Evolutionary conservation across 23 red algal genomes (phyloP), one percentile per base, ranked within the genome.

Genomic region (Pyropia haitanensis): DNA sequence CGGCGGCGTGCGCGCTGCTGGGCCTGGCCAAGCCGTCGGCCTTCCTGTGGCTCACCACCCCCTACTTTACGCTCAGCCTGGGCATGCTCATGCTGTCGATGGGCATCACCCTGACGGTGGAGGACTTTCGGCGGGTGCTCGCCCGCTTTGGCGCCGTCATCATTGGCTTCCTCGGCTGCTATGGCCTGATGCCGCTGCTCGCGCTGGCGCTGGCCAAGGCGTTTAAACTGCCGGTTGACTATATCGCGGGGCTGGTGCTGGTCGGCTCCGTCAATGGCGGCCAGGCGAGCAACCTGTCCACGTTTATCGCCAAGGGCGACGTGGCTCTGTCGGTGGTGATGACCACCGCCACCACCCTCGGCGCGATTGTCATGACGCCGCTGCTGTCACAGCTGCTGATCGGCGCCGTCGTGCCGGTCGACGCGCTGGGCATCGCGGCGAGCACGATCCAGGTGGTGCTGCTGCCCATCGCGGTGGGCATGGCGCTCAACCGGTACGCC

Each of bases 41-140:
- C 1, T 97, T 87, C 58, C 72, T 79, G 17, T 90, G 93, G 85
- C 67, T 97, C 17, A 75, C 80, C 27, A 91, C 85, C 10, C 71
- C 73, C 22, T 90, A 90, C 28, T 97, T 97, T 54, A 97, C 93
- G 20, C 63, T 90, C 28, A 72, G 65, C 22, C 70, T 97, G 51
- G 84, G 77, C 46, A 72, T 88, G 28, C 81, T 97, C 14, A 97
- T 97, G 93, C 93, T 97, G 27, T 80, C 72, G 50, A 97, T 97
- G 93, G 93, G 93, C 51, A 91, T 97, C 53, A 97, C 93, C 26
- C 70, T 97, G 53, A 73, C 85, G 51, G 22, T 82, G 39, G 69
- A 76, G 27, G 93, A 97, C 50, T 91, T 97, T 54, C 54, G 60
- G 48, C 83, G 85, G 12, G 87, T 91, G 29, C 49, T 82, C 29